phyloP scores from a whole-genome alignment of 345 rosid genomes.

The Adansonia digitata region DNA sequence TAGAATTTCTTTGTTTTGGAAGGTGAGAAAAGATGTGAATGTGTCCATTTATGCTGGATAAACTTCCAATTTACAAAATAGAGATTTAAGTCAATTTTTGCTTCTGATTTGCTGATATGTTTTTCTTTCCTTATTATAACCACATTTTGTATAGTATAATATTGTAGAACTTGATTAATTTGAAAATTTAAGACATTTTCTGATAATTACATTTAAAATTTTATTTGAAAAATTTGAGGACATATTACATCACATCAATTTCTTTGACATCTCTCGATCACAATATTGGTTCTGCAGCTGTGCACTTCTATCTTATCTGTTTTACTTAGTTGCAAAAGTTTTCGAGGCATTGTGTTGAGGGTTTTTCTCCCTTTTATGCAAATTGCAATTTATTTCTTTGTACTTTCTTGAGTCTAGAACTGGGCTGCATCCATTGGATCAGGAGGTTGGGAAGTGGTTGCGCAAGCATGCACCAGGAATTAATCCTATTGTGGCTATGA shows the following conservation, averaged over 20 bases:
- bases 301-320: background rate
- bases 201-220: background rate
- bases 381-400: constrained; percentile 7
- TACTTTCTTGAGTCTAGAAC: constrained; percentile 37
- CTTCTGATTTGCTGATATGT: background rate
- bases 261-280: background rate
- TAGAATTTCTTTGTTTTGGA: background rate
- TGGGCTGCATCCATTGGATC: constrained; percentile 90
- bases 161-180: background rate
- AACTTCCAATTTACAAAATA: background rate
- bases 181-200: background rate
- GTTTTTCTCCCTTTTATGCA: background rate
- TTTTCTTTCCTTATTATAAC: background rate
- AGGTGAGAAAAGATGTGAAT: background rate
- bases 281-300: background rate
- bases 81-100: background rate
- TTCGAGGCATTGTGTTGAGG: background rate
- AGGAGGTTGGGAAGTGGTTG: constrained; percentile 93
- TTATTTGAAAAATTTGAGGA: background rate
- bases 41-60: background rate
- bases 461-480: constrained; percentile 72
- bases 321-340: background rate
- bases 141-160: background rate
- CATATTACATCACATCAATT: background rate
- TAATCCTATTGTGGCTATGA: constrained; percentile 71